Evolutionary conservation across 305 asterid species (phyloP).

Genomic region (Fraxinus albicans): DNA sequence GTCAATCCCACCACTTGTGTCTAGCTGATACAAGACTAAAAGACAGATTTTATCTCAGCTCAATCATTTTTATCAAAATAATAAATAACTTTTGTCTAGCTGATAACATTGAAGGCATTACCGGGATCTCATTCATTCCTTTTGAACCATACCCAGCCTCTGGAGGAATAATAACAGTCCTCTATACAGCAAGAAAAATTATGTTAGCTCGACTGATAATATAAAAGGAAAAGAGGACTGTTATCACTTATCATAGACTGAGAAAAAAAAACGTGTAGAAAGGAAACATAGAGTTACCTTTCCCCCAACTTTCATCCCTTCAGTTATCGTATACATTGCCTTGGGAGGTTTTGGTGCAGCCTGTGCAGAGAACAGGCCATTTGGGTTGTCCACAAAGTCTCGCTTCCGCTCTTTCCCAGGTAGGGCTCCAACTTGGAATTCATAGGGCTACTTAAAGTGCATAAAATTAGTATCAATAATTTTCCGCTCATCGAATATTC

Average conservation of each 20-base stretch:
- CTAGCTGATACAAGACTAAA: background rate
- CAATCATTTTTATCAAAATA: background rate
- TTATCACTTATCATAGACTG: background rate
- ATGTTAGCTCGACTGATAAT: background rate
- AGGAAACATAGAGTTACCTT: slow-evolving; percentile 47
- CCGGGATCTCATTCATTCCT: slow-evolving; percentile 97
- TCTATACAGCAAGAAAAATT: slow-evolving; percentile 41
- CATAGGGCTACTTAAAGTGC: slow-evolving; percentile 73
- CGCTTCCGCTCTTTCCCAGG: slow-evolving; percentile 97
- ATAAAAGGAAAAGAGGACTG: background rate
- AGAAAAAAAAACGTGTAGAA: background rate
- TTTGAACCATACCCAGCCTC: slow-evolving; percentile 81
- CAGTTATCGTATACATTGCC: slow-evolving; percentile 74
- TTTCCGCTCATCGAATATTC: background rate
- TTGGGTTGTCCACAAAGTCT: slow-evolving; percentile 84
- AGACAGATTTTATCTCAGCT: background rate
- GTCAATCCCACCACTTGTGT: background rate
- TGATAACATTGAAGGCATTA: slow-evolving; percentile 28
- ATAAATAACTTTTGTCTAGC: background rate
- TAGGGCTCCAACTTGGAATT: slow-evolving; percentile 83
- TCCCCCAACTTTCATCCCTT: slow-evolving; percentile 98
- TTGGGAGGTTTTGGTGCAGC: slow-evolving; percentile 97
- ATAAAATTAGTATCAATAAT: slow-evolving; percentile 35
- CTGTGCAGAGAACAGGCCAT: slow-evolving; percentile 94
- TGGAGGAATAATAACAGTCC: slow-evolving; percentile 84